Percentiles rank a stretch among this genome's conserved stretches.
Conservation (phyloP, 148 eudicot genomes). For the Selenicereus undatus region DNA sequence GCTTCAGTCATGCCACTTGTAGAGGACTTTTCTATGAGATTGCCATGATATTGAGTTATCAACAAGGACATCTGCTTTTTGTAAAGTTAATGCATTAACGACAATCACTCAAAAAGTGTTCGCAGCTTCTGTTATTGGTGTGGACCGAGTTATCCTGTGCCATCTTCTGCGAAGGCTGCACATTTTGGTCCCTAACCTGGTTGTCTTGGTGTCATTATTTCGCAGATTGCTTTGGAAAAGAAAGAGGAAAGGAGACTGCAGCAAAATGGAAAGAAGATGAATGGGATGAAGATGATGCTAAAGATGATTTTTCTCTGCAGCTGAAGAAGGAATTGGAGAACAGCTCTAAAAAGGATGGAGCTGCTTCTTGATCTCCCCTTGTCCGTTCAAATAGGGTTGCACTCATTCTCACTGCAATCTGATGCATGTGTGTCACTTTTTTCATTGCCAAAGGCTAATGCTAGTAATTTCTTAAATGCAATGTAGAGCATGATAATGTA, state of each 20-base stretch:
- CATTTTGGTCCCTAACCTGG: not conserved
- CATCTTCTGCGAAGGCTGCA: not conserved
- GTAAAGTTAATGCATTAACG: too few relatives aligned
- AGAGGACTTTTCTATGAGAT: too few relatives aligned
- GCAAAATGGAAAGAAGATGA: slow-evolving; percentile 2
- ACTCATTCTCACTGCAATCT: too few relatives aligned
- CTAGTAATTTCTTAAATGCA: too few relatives aligned
- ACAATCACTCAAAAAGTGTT: not conserved
- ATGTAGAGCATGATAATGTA: not conserved
- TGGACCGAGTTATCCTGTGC: not conserved
- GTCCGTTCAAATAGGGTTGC: not conserved
- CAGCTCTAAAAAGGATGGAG: slow-evolving; percentile 6
- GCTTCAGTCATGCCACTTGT: too few relatives aligned
- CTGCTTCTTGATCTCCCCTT: not conserved
- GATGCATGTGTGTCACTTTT: too few relatives aligned
- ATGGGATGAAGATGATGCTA: slow-evolving; percentile 18
- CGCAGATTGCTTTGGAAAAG: not conserved
- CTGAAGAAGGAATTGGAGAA: slow-evolving; percentile 20
- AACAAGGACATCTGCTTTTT: too few relatives aligned
- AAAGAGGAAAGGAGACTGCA: slow-evolving; percentile 7
- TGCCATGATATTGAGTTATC: too few relatives aligned
- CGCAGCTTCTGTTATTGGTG: not conserved
- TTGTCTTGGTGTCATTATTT: not conserved
- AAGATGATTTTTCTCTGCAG: slow-evolving; percentile 13
- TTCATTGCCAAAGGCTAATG: too few relatives aligned